A percentile compares a stretch with the other conserved stretches of the same genome.
These are phyloP conservation scores for Celoporthe dispersa DNA, from an alignment of 2,329 filamentous ascomycete species.

Conservation along the genomic window DNA sequence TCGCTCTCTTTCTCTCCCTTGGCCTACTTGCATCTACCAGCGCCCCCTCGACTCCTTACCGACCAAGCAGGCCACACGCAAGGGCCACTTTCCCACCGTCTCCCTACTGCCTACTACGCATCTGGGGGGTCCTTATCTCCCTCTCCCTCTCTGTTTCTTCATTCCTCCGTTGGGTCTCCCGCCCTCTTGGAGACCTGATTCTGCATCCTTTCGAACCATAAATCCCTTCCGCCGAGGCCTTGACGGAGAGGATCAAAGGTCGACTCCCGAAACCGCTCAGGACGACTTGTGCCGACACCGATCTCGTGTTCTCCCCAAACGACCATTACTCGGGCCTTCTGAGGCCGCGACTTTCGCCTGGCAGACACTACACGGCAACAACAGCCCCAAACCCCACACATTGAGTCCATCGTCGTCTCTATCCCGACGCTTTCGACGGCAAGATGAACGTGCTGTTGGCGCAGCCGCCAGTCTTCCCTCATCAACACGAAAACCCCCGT, in stretches of 20 bases:
- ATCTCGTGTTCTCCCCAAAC: background rate
- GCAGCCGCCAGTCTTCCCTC: slow-evolving; percentile 62
- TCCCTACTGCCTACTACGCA: slow-evolving; percentile 2
- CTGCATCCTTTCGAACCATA: slow-evolving; percentile 3
- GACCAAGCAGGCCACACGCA: background rate
- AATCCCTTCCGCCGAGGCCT: background rate
- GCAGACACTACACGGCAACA: background rate
- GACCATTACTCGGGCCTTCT: background rate
- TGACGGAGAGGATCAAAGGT: slow-evolving; percentile 9
- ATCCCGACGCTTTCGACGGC: slow-evolving; percentile 24
- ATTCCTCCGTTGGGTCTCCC: background rate
- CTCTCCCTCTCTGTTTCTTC: background rate
- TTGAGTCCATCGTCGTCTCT: background rate
- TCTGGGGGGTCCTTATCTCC: slow-evolving; percentile 3
- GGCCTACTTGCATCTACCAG: background rate
- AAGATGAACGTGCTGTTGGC: slow-evolving; percentile 67
- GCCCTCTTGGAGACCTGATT: slow-evolving; percentile 5
- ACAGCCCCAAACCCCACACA: background rate
- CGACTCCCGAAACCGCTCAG: slow-evolving; percentile 19
- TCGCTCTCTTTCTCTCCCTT: slow-evolving; percentile 10
- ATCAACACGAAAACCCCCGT: slow-evolving; percentile 60
- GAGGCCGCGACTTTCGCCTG: slow-evolving; percentile 7
- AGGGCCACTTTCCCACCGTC: slow-evolving; percentile 2
- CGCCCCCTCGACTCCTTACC: background rate
- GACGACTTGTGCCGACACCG: background rate